Evolutionary conservation across 2,329 filamentous ascomycete genomes (phyloP).

Genomic region (Aureobasidium sp.): DNA sequence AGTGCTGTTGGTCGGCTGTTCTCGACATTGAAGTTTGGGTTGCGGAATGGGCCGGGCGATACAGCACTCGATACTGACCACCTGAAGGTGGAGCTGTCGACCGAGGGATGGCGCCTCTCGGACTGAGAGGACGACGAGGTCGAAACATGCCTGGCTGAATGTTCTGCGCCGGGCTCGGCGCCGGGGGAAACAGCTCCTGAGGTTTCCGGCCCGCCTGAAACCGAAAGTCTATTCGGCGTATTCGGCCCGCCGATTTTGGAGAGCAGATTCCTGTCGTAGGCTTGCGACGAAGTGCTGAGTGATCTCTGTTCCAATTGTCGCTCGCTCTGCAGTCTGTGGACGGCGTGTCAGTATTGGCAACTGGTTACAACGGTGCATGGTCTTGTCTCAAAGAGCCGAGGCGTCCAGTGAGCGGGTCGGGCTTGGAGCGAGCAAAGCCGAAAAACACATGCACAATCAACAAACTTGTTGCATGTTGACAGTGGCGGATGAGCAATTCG

Average conservation of each 20-base stretch:
- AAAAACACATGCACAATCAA: conserved; percentile 1
- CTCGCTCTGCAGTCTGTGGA: conserved; percentile 48
- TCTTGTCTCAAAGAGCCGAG: background rate
- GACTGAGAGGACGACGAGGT: conserved; percentile 16
- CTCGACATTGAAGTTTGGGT: conserved; percentile 28
- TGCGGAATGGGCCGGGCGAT: conserved; percentile 37
- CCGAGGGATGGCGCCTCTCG: conserved; percentile 30
- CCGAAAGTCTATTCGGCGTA: conserved; percentile 40
- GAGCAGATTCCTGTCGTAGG: conserved; percentile 53
- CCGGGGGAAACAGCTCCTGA: conserved; percentile 29
- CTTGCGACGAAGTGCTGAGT: conserved; percentile 50
- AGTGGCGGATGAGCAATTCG: background rate
- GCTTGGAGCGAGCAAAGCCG: background rate
- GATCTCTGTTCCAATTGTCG: conserved; percentile 49
- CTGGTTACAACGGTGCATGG: background rate
- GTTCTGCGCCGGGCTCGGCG: conserved; percentile 33
- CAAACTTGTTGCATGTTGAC: background rate
- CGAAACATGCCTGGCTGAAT: conserved; percentile 34
- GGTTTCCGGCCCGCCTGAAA: conserved; percentile 23
- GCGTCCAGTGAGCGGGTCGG: background rate
- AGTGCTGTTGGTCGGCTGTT: conserved; percentile 18
- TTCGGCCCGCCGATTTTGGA: conserved; percentile 54
- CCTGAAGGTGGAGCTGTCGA: conserved; percentile 32
- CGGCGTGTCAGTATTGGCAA: background rate
- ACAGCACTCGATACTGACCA: conserved; percentile 32